Base-by-base conservation (phyloP, 176 grass and related monocot species). In the Oryza glumipatula region DNA sequence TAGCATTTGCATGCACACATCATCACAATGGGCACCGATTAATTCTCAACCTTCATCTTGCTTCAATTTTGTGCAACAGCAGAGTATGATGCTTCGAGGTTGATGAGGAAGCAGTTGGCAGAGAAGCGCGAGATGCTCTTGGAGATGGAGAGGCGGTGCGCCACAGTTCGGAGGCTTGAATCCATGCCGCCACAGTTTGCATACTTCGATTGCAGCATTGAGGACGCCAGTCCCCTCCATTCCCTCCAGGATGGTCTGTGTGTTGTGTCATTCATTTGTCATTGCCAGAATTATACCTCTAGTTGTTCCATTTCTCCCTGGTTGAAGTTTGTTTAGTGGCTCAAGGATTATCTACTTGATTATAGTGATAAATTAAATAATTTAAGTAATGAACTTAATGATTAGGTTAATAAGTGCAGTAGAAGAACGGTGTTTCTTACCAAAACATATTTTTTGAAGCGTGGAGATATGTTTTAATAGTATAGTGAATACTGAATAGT, bases 61-160 rank as follows among this genome's bases (percentile, higher is more conserved):
- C 16, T 60, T 61, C 12, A 19, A 32, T 17, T 56, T 46, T 73
- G 58, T 54, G 12, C 24, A 17, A 23, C 22, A 52, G 28, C 70
- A 68, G 87, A 89, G 56, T 91, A 63, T 33, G 87, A 89, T 52
- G 58, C 72, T 68, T 75, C 81, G 38, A 82, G 81, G 68, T n/a
- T 89, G 11, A 43, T 67, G 44, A 87, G 68, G 52, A 87, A 67
- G 73, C 87, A 91, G 45, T 7, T 77, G n/a, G 38, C 66, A 4
- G 91, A 90, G 54, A 83, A 89, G 60, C 74, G 80, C 0, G 88
- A 90, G 46, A 82, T 70, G 52, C 16, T 83, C 5, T 32, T 86
- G 3, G 86, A 91, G 65, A 51, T 91, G 3, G 92, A 94, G 76
- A 82, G 85, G 48, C 86, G 81, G 68, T 56, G 45, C 17, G 58